A percentile compares a stretch with the other conserved stretches of the same genome.
Evolutionary conservation across 176 grass and related monocot genomes (phyloP).

Genomic region (Rhynchospora pubera): DNA sequence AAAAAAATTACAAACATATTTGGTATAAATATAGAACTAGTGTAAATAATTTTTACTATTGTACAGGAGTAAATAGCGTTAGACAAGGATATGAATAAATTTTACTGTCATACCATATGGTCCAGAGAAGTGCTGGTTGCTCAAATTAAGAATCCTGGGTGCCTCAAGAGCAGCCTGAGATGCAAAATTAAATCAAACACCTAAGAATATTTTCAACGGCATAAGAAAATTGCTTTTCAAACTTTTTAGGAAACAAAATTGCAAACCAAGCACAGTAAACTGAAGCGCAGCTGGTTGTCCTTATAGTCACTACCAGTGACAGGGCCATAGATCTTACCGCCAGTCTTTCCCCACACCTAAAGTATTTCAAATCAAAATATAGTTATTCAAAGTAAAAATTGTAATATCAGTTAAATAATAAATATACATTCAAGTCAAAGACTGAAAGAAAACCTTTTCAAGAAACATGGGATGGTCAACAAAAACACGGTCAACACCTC

Average conservation of each 20-base stretch:
- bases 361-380: constrained; percentile 2
- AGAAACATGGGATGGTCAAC: constrained; percentile 87
- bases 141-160: constrained; percentile 68
- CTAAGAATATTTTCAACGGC: background rate
- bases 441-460: constrained; percentile 48
- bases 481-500: constrained; percentile 92
- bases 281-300: constrained; percentile 89
- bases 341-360: constrained; percentile 94
- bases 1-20: background rate
- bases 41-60: background rate
- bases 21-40: constrained; percentile 1
- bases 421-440: background rate
- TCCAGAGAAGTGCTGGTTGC: constrained; percentile 49
- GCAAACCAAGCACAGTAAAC: constrained; percentile 78
- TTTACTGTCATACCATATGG: constrained; percentile 51
- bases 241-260: constrained; percentile 1
- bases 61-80: background rate
- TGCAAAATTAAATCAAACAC: constrained; percentile 17
- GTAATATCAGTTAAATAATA: background rate
- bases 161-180: constrained; percentile 79
- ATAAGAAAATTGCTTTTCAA: background rate
- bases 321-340: constrained; percentile 91
- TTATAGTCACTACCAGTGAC: constrained; percentile 54
- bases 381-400: constrained; percentile 4
- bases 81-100: background rate